Evolutionary conservation across 2,329 filamentous ascomycete genomes (phyloP), one percentile per base, ranked within the genome.

Genomic region (Clonostachys rhizophaga): DNA sequence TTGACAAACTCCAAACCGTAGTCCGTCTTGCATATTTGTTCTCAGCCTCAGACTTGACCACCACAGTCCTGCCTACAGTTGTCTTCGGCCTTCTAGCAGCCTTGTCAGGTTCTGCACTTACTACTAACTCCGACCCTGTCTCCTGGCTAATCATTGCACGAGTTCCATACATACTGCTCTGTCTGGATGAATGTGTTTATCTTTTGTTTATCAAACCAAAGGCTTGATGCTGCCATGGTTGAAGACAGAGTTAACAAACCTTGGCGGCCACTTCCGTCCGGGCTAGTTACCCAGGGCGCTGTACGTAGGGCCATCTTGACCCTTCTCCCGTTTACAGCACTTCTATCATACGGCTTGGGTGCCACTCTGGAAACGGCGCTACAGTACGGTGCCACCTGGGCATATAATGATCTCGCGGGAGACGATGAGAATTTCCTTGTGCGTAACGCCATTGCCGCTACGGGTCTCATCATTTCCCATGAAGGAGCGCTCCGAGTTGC

Each of bases 241-340:
- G 69, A 72, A 49, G 69, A 72, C 52, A 10, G 24, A 0, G 44
- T 68, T 41, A 72, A 72, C 58, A 71, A 71, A 46, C 65, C 67
- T 3, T 65, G 58, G 58, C 54, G 62, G 0, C 55, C 61, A 1
- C 52, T 61, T 2, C 52, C 55, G 20, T 24, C 5, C 53, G 56
- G 9, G 53, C 10, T 13, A n/a, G 14, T 18, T 12, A 16, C 40
- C 13, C 40, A 12, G 40, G 12, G 40, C 7, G n/a, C n/a, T n/a
- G n/a, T n/a, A 10, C 40, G n/a, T 12, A 16, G 40, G 40, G n/a
- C 7, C 11, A 33, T 40, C 13, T 49, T 61, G 9, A 59, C 55
- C 5, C 13, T 54, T 13, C 50, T 47, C 14, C 20, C 5, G 20
- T 24, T 24, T 33, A 62, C 24, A 58, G 49, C 47, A 18, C 18